Conservation (phyloP, 73 alveolate genomes). For the Tetrahymena elliotti region DNA sequence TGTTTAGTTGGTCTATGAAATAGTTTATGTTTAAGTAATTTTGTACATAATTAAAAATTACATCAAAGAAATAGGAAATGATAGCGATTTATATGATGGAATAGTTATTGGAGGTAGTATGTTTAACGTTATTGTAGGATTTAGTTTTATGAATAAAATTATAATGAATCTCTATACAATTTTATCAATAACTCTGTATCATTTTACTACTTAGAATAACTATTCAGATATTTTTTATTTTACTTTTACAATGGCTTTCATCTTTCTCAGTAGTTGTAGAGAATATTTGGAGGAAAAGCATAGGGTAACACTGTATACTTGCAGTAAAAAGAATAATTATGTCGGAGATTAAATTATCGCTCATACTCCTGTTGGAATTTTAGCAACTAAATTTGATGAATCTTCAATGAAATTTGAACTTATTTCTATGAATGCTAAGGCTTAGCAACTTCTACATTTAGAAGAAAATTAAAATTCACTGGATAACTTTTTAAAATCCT, state of each 20-base stretch:
- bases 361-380: not conserved
- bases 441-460: not conserved
- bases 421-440: not conserved
- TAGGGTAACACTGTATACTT: not conserved
- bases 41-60: not conserved
- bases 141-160: not conserved
- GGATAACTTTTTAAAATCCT: not conserved
- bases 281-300: not conserved
- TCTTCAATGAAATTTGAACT: not conserved
- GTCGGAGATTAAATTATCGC: not conserved
- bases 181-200: not conserved
- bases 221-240: not conserved
- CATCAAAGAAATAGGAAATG: not conserved
- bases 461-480: not conserved
- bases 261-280: not conserved
- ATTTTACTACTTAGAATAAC: not conserved
- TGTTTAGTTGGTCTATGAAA: not conserved
- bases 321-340: not conserved
- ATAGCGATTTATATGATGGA: not conserved
- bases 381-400: not conserved
- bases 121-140: not conserved
- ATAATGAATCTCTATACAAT: not conserved
- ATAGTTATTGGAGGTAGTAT: not conserved
- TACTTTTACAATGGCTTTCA: not conserved
- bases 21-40: not conserved